phyloP scores from a whole-genome alignment of 148 eudicot species.

The Vaccinium vitisidaea region DNA sequence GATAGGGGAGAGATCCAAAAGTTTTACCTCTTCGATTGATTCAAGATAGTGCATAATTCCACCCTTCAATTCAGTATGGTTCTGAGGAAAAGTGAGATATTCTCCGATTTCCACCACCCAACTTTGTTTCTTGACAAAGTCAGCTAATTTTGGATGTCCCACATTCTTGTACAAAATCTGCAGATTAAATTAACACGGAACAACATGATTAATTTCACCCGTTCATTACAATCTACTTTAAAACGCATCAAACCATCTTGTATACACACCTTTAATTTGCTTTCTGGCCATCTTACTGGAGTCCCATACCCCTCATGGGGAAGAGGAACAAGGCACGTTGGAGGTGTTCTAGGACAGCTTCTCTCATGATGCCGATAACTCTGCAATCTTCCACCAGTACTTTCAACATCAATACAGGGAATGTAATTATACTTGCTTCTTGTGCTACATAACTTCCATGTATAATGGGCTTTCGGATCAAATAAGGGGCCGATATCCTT shows the following conservation, averaged over 20 bases:
- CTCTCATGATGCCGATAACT: constrained; percentile 81
- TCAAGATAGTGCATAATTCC: constrained; percentile 78
- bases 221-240: background rate
- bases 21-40: constrained; percentile 83
- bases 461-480: constrained; percentile 66
- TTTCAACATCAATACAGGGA: constrained; percentile 93
- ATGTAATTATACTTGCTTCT: constrained; percentile 91
- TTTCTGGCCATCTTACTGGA: constrained; percentile 85
- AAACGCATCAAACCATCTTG: background rate
- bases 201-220: background rate
- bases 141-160: constrained; percentile 85
- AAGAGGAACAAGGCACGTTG: constrained; percentile 93
- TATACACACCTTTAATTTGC: constrained; percentile 63
- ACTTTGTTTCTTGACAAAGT: constrained; percentile 55
- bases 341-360: constrained; percentile 68
- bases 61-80: constrained; percentile 58
- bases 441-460: constrained; percentile 74
- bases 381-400: constrained; percentile 45
- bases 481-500: constrained; percentile 65
- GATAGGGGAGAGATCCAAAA: background rate
- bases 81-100: constrained; percentile 77
- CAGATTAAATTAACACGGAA: constrained; percentile 23
- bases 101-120: constrained; percentile 75
- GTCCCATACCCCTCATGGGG: constrained; percentile 77
- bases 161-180: constrained; percentile 90